Percentiles rank a stretch among this genome's conserved stretches.
These are phyloP conservation scores for Fusarium succisae DNA, from an alignment of 2,329 filamentous ascomycete genomes.

Conservation along the genomic window DNA sequence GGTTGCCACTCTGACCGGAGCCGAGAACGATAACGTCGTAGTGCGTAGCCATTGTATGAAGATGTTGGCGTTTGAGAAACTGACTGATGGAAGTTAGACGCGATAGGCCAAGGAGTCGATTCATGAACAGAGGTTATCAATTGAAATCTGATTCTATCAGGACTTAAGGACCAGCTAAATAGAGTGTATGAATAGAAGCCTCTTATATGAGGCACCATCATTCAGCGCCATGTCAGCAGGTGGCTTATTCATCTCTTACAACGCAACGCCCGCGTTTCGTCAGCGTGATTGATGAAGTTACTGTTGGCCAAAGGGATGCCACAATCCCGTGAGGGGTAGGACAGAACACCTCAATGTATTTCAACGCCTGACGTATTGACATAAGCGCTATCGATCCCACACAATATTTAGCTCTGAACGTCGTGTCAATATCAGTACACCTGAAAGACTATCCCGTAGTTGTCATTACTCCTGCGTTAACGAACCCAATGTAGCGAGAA, in stretches of 20 bases:
- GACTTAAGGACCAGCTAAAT: neutral
- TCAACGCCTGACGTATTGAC: neutral
- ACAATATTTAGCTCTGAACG: neutral
- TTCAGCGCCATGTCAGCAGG: slow-evolving; percentile 15
- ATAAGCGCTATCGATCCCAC: slow-evolving; percentile 3
- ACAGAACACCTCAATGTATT: slow-evolving; percentile 5
- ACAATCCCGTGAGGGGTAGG: slow-evolving; percentile 38
- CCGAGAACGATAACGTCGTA: slow-evolving; percentile 57
- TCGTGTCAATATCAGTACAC: neutral
- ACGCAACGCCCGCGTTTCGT: slow-evolving; percentile 24
- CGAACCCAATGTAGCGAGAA: slow-evolving; percentile 46
- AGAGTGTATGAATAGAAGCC: neutral
- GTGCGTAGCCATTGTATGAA: slow-evolving; percentile 30
- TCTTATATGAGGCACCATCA: neutral
- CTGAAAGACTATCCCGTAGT: neutral
- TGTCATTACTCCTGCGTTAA: slow-evolving; percentile 23
- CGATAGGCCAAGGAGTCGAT: neutral
- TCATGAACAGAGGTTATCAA: slow-evolving; percentile 11
- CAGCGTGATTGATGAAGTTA: slow-evolving; percentile 30
- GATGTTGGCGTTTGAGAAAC: neutral
- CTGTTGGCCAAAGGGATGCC: slow-evolving; percentile 1
- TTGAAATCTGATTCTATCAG: neutral
- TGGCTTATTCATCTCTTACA: slow-evolving; percentile 28
- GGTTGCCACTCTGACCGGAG: slow-evolving; percentile 62
- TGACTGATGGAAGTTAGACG: neutral